phyloP scores from a whole-genome alignment of 2,329 filamentous ascomycete species.

The Iodosphaeria phyllophila region DNA sequence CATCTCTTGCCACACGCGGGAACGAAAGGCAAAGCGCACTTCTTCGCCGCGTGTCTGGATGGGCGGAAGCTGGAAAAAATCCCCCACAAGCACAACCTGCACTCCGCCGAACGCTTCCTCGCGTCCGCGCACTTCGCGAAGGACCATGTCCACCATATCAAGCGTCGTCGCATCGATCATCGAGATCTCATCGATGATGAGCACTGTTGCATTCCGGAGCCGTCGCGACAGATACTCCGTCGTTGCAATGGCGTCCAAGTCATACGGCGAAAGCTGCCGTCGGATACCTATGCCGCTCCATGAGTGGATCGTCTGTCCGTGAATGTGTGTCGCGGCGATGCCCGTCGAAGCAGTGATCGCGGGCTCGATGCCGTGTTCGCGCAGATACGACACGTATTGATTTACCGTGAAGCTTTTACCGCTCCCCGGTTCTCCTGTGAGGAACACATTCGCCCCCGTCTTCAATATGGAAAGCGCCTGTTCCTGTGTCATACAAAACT shows the following conservation, averaged over 20 bases:
- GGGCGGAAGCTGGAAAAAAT: slow-evolving; percentile 93
- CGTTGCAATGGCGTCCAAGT: no score
- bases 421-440: no score
- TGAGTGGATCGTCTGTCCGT: slow-evolving; percentile 87
- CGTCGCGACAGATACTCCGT: slow-evolving; percentile 68
- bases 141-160: slow-evolving; percentile 84
- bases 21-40: slow-evolving; percentile 82
- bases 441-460: no score
- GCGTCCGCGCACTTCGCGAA: slow-evolving; percentile 72
- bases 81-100: slow-evolving; percentile 84
- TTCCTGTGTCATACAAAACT: no score
- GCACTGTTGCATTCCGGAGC: slow-evolving; percentile 69
- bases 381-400: no score
- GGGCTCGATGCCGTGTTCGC: no score
- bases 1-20: slow-evolving; percentile 80
- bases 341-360: slow-evolving; percentile 95
- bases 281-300: slow-evolving; percentile 91
- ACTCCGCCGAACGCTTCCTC: slow-evolving; percentile 89
- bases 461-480: no score
- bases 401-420: no score
- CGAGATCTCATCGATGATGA: slow-evolving; percentile 88
- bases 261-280: no score
- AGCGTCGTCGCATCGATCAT: slow-evolving; percentile 98
- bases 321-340: slow-evolving; percentile 89
- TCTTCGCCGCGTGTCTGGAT: slow-evolving; percentile 48